Base-by-base conservation (phyloP, 768 basidiomycete genomes). In the Filobasidium wieringae region DNA sequence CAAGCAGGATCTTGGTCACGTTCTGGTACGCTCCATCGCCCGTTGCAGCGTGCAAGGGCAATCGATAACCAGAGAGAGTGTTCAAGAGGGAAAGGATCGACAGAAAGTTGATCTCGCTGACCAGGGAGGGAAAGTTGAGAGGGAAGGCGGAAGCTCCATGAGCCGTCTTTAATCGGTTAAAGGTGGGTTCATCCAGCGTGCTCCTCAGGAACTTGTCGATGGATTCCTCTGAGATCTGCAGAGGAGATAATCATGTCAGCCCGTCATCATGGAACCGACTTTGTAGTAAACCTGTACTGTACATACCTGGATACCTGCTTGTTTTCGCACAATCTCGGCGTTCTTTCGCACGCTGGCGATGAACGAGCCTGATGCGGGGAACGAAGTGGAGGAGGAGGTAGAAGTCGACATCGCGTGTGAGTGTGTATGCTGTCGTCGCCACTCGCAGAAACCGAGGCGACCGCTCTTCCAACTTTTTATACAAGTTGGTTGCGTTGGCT, bases 1-100 rank as follows among this genome's bases (percentile, higher is more conserved):
- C 79, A 65, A 89, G 82, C 30, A 81, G 77, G 51, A 92, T 79
- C 2, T 82, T 84, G 52, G 85, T 80, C 66, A 90, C 86, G 55
- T 81, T 82, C 71, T 91, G 86, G 80, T 84, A 89, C 61, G 87
- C 87, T 22, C 88, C 88, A 39, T 87, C 82, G 14, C 83, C 82
- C 2, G 84, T 84, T 56, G 81, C 80, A 14, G 74, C 73, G 71
- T 87, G 87, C 36, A 92, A 78, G 4, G 84, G 81, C 4, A 78
- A 76, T 26, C 87, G 84, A 71, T 86, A 91, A 33, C 86, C 86
- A 1, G 86, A 87, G 4, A 80, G 86, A 70, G 91, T 87, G 70
- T 90, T 90, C 32, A 93, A 78, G 17, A 90, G 78, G 2, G 84
- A 82, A 39, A 90, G 80, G 7, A 87, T 72, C 43, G 84, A 82